Conservation (phyloP, 2,329 filamentous ascomycete species). For the Colletotrichum liaoningense region DNA sequence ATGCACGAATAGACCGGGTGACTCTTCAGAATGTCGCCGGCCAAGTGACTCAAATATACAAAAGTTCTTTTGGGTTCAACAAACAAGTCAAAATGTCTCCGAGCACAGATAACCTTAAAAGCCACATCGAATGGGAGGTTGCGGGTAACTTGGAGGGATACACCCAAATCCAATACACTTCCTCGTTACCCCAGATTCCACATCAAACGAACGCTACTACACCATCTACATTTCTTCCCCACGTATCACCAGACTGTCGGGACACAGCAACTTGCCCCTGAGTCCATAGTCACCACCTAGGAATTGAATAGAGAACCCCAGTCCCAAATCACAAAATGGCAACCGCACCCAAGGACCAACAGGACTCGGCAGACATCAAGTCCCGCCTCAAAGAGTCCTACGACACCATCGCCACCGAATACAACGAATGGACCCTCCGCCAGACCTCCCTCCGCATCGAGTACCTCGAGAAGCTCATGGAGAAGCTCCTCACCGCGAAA, state of each 20-base stretch:
- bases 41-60: not conserved
- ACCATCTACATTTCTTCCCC: not conserved
- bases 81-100: not conserved
- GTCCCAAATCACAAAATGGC: conserved; percentile 7
- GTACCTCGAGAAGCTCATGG: conserved; percentile 49
- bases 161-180: not conserved
- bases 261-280: not conserved
- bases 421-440: conserved; percentile 53
- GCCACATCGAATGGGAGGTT: not conserved
- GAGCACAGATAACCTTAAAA: not conserved
- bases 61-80: not conserved
- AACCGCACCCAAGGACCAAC: not conserved
- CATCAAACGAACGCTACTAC: not conserved
- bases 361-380: conserved; percentile 45
- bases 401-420: conserved; percentile 50
- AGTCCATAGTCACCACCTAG: not conserved
- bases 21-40: not conserved
- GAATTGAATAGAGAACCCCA: no score
- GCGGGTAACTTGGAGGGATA: not conserved
- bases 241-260: not conserved
- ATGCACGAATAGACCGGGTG: not conserved
- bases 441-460: conserved; percentile 45
- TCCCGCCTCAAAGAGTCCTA: conserved; percentile 52
- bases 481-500: conserved; percentile 37
- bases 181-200: not conserved